A percentile compares a stretch with the other conserved stretches of the same genome.
Evolutionary conservation across 2,329 filamentous ascomycete species (phyloP).

Genomic region (Ophiostoma quercus): DNA sequence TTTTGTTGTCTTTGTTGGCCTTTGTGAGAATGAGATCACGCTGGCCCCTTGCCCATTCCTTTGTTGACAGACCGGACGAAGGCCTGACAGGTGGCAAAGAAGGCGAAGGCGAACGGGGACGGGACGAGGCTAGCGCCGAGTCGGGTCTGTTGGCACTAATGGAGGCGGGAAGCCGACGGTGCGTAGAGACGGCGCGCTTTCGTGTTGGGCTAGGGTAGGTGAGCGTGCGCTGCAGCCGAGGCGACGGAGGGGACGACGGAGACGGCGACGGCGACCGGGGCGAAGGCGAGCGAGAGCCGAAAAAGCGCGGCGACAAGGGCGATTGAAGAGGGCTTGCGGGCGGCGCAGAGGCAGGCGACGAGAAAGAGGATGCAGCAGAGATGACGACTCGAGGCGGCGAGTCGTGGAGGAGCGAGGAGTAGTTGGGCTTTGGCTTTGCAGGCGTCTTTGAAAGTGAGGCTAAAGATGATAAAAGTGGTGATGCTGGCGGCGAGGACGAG

Average conservation of each 20-base stretch:
- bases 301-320: constrained; percentile 9
- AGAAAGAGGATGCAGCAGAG: not conserved
- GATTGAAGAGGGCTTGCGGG: constrained; percentile 1
- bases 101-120: constrained; percentile 10
- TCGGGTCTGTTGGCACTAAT: not conserved
- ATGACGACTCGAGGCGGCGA: constrained; percentile 8
- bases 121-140: constrained; percentile 7
- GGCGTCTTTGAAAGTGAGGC: constrained; percentile 31
- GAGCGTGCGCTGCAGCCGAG: constrained; percentile 30
- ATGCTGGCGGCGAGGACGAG: not conserved
- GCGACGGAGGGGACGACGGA: not conserved
- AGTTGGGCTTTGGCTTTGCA: not conserved
- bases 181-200: constrained; percentile 33
- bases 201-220: constrained; percentile 31
- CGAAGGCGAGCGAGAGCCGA: not conserved
- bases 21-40: constrained; percentile 42
- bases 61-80: constrained; percentile 28
- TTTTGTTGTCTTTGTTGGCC: not conserved
- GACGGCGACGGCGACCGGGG: not conserved
- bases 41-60: constrained; percentile 40
- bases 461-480: constrained; percentile 32
- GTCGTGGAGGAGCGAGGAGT: not conserved
- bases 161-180: constrained; percentile 36
- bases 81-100: not conserved
- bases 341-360: constrained; percentile 13